Evolutionary conservation across 345 rosid species (phyloP).

Genomic region (Alliaria petiolata): DNA sequence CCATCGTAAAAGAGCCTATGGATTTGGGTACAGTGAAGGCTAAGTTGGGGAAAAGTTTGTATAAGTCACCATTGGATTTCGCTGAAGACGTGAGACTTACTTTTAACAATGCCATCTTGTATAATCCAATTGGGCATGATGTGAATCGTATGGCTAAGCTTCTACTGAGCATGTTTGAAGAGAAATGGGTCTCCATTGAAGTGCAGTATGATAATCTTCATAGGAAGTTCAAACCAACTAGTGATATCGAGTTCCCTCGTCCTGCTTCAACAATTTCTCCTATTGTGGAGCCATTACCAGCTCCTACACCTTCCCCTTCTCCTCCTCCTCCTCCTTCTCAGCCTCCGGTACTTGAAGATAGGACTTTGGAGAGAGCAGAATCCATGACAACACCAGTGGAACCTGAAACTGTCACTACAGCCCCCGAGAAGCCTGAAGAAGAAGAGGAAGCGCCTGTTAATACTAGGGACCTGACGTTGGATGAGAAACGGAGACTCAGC

Average conservation of each 20-base stretch:
- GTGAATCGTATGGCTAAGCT: conserved; percentile 66
- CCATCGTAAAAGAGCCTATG: conserved; percentile 77
- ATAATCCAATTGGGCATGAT: conserved; percentile 79
- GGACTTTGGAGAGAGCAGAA: conserved; percentile 42
- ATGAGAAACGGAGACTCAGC: conserved; percentile 80
- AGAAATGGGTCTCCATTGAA: conserved; percentile 55
- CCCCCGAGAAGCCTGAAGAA: conserved; percentile 41
- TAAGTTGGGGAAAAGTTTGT: conserved; percentile 55
- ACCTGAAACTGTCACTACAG: conserved; percentile 28
- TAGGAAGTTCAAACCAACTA: conserved; percentile 17
- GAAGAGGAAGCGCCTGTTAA: conserved; percentile 38
- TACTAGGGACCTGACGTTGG: conserved; percentile 64
- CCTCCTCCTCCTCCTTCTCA: conserved; percentile 8
- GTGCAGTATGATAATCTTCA: conserved; percentile 33
- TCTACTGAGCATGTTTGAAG: conserved; percentile 56
- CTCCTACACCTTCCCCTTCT: conserved; percentile 27
- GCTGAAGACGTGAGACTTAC: conserved; percentile 85
- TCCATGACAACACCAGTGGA: conserved; percentile 38
- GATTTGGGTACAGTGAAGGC: conserved; percentile 84
- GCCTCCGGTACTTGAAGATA: conserved; percentile 3
- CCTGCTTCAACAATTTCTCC: conserved; percentile 13
- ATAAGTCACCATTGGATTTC: conserved; percentile 61
- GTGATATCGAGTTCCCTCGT: conserved; percentile 20
- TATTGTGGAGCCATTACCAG: conserved; percentile 15
- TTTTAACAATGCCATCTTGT: conserved; percentile 73